These are phyloP conservation scores for Escallonia rubra DNA, from an alignment of 129 eudicot genomes.

Conservation along the genomic window DNA sequence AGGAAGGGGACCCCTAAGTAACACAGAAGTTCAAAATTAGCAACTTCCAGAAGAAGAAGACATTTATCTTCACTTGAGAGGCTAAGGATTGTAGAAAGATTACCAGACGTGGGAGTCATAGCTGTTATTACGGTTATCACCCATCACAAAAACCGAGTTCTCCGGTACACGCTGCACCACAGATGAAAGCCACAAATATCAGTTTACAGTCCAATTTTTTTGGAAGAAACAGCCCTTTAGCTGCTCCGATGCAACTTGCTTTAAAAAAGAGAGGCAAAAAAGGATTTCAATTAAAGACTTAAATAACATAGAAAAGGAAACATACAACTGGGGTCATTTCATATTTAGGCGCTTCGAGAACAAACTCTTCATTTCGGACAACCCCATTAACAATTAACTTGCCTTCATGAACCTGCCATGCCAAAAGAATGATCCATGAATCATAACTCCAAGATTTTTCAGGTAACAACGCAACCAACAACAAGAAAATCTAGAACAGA, in stretches of 20 bases:
- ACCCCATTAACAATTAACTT: conserved; percentile 89
- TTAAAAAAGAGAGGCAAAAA: background rate
- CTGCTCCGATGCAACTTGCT: conserved; percentile 45
- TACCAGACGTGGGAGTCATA: conserved; percentile 98
- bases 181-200: conserved; percentile 9
- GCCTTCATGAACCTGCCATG: conserved; percentile 74
- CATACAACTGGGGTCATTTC: conserved; percentile 78
- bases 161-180: conserved; percentile 79
- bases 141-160: conserved; percentile 93
- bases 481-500: no score
- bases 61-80: background rate
- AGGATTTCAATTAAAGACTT: background rate
- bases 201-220: background rate
- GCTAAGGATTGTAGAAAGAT: background rate
- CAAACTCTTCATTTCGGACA: conserved; percentile 60
- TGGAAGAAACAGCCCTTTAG: conserved; percentile 42
- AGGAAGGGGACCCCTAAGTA: conserved; percentile 84
- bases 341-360: conserved; percentile 79
- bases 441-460: background rate
- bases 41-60: background rate
- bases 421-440: background rate
- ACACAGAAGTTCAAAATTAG: background rate
- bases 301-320: background rate
- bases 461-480: no score
- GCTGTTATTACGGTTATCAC: conserved; percentile 96